phyloP scores from a whole-genome alignment of 352 stramenopile species.

The Thalassiosira hispida region DNA sequence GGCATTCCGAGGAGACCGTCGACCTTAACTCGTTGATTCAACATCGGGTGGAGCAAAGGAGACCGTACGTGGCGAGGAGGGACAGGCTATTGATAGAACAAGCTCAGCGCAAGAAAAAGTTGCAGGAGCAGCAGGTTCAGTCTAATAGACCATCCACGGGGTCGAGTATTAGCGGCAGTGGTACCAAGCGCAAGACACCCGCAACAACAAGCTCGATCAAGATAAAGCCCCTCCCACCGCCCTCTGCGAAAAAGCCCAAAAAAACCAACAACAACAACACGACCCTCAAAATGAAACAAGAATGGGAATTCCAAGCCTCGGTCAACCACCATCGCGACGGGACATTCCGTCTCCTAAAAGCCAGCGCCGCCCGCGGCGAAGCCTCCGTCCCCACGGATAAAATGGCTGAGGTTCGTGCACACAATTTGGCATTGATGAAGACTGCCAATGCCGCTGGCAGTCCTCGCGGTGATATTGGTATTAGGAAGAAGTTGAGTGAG shows the following conservation, averaged over 20 bases:
- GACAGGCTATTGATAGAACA: background rate
- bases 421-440: constrained; percentile 33
- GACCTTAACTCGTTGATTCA: constrained; percentile 46
- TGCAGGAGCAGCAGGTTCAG: background rate
- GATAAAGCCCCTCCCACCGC: constrained; percentile 3
- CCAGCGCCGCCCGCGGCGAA: constrained; percentile 42
- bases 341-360: constrained; percentile 45
- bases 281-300: background rate
- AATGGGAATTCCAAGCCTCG: constrained; percentile 17
- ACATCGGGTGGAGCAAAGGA: constrained; percentile 47
- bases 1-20: constrained; percentile 51
- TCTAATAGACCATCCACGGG: background rate
- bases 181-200: background rate
- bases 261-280: background rate
- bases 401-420: constrained; percentile 31
- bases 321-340: constrained; percentile 29
- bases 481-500: too few relatives aligned
- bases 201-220: background rate
- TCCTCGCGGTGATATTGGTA: too few relatives aligned
- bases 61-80: constrained; percentile 15
- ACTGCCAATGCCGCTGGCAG: background rate
- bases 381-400: constrained; percentile 20
- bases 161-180: background rate
- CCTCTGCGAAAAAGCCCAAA: constrained; percentile 16
- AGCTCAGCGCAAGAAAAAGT: background rate